Percentiles rank a stretch among this genome's conserved stretches.
These are phyloP conservation scores for Vitis rupestris DNA, from an alignment of 164 flowering plant genomes.

Conservation along the genomic window DNA sequence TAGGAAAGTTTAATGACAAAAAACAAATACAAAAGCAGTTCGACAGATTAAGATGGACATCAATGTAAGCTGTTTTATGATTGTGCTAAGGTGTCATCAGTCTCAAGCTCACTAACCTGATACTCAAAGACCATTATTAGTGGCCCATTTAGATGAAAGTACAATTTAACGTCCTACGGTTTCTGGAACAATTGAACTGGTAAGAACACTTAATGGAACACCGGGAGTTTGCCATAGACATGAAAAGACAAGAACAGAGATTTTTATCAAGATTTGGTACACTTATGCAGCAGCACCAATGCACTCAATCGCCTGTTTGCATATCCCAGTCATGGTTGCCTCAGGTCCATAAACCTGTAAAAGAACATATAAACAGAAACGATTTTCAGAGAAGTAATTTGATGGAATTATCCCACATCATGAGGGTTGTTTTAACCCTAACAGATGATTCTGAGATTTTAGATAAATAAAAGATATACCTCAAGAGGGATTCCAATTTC, in stretches of 20 bases:
- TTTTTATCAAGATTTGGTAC: neutral
- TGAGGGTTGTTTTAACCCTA: no score
- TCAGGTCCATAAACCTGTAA: conserved; percentile 77
- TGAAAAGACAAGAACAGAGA: neutral
- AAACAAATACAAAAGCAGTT: no score
- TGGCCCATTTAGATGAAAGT: conserved; percentile 2
- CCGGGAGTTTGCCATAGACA: neutral
- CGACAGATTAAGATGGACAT: neutral
- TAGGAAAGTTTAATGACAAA: no score
- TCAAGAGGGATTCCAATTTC: conserved; percentile 81
- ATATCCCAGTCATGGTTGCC: conserved; percentile 80
- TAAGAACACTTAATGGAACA: neutral
- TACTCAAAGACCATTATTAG: neutral
- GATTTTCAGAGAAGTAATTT: neutral
- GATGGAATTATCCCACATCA: no score
- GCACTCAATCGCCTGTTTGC: conserved; percentile 76
- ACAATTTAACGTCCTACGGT: neutral
- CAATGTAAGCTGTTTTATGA: neutral
- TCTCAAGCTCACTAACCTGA: neutral
- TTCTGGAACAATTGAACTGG: neutral
- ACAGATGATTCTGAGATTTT: neutral
- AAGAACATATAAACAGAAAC: neutral
- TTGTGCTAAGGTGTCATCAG: neutral
- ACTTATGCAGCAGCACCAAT: conserved; percentile 54
- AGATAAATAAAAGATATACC: conserved; percentile 31